These are phyloP conservation scores for Colletotrichum plurivorum DNA, from an alignment of 2,329 filamentous ascomycete species.

Conservation along the genomic window DNA sequence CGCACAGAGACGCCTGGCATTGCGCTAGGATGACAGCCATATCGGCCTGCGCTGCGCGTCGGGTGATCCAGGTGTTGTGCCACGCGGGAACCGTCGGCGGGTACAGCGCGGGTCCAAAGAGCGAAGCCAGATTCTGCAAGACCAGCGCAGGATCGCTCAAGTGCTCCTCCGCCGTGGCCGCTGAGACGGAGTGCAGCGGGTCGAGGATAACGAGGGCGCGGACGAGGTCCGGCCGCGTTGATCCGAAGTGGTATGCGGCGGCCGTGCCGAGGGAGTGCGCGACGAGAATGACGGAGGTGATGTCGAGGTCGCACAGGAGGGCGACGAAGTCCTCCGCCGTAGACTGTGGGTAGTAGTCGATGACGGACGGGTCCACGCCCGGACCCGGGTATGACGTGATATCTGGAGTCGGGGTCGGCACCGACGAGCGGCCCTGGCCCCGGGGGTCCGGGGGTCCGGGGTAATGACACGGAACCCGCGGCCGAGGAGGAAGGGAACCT, in stretches of 20 bases:
- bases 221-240: constrained; percentile 23
- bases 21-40: constrained; percentile 14
- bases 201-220: constrained; percentile 23
- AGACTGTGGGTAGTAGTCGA: constrained; percentile 35
- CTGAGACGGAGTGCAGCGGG: constrained; percentile 9
- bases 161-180: constrained; percentile 6
- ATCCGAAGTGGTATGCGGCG: constrained; percentile 19
- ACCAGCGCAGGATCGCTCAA: not conserved
- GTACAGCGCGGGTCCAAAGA: constrained; percentile 2
- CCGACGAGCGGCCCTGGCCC: constrained; percentile 26
- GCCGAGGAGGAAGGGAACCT: constrained; percentile 18
- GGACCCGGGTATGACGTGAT: constrained; percentile 20
- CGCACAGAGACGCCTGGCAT: not conserved
- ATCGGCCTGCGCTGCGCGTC: constrained; percentile 4
- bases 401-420: constrained; percentile 6
- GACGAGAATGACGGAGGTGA: constrained; percentile 13
- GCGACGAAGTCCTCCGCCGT: constrained; percentile 22
- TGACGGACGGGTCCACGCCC: constrained; percentile 4
- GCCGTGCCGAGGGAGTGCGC: constrained; percentile 27
- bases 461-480: constrained; percentile 26
- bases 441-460: constrained; percentile 18
- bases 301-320: constrained; percentile 12
- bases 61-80: constrained; percentile 25
- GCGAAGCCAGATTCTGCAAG: not conserved
- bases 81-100: constrained; percentile 13